These are phyloP conservation scores for Ogataea saltuana DNA, from an alignment of 805 yeast genomes.

Conservation along the genomic window DNA sequence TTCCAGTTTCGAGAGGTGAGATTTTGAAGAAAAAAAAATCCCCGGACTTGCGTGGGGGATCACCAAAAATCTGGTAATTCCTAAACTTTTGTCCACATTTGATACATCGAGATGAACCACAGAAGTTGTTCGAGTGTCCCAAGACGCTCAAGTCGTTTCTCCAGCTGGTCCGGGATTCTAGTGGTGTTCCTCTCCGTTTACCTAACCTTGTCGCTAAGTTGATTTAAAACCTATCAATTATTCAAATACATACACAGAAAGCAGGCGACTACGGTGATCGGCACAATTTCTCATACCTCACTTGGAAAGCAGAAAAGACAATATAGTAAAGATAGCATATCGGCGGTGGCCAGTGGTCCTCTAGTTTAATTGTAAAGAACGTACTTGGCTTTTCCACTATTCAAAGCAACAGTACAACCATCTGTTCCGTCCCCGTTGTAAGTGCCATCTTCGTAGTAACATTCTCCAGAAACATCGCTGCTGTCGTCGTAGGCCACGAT, in stretches of 20 bases:
- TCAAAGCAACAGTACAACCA: conserved; percentile 94
- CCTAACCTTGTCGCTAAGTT: too few relatives aligned
- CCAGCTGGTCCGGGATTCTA: too few relatives aligned
- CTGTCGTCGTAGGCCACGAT: conserved; percentile 73
- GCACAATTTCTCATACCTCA: too few relatives aligned
- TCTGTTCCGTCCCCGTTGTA: conserved; percentile 70
- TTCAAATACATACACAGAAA: conserved; percentile 1
- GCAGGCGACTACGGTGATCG: neutral
- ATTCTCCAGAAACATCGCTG: conserved; percentile 65
- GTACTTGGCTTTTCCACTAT: conserved; percentile 79
- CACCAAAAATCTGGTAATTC: neutral
- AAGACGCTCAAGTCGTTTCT: too few relatives aligned
- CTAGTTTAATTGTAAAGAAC: conserved; percentile 54
- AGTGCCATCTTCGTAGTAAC: conserved; percentile 76
- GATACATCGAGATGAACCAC: too few relatives aligned
- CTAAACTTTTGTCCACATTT: neutral
- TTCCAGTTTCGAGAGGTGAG: neutral
- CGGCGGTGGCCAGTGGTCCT: neutral
- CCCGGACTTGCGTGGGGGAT: neutral
- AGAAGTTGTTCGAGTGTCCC: too few relatives aligned
- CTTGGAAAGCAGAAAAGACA: conserved; percentile 1
- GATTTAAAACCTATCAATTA: neutral
- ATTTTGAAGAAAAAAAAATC: neutral
- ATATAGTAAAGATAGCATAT: conserved; percentile 1
- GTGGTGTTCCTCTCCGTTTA: too few relatives aligned